These are phyloP conservation scores for Penicillium hordei DNA, from an alignment of 2,329 filamentous ascomycete genomes.

Conservation along the genomic window DNA sequence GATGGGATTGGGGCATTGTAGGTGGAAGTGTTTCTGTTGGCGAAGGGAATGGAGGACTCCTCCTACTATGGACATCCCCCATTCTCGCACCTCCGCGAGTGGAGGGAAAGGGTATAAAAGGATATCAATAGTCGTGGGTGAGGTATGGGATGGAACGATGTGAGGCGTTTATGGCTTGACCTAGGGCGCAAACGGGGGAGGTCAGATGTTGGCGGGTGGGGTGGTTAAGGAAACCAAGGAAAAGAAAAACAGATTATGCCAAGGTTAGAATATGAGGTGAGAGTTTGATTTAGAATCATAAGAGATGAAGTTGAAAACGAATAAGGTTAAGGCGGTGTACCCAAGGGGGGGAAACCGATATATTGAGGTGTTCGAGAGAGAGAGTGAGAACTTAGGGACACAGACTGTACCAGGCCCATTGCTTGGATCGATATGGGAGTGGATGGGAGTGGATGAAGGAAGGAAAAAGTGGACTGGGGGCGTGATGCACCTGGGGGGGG, in stretches of 20 bases:
- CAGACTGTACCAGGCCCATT: conserved; percentile 20
- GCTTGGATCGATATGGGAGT: conserved; percentile 26
- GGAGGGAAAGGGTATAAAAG: conserved; percentile 29
- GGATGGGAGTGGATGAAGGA: conserved; percentile 12
- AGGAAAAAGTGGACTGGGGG: conserved; percentile 21
- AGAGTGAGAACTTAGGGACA: conserved; percentile 10
- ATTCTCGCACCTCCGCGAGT: conserved; percentile 36
- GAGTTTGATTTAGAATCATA: conserved; percentile 14
- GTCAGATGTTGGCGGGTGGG: background rate
- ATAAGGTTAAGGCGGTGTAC: conserved; percentile 21
- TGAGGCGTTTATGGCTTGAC: conserved; percentile 39
- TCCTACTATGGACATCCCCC: conserved; percentile 41
- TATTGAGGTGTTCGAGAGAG: background rate
- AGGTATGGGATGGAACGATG: conserved; percentile 30
- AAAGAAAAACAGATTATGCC: conserved; percentile 8
- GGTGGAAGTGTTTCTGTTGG: conserved; percentile 40
- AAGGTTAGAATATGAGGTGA: conserved; percentile 4
- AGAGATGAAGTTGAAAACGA: conserved; percentile 1
- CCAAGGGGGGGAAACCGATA: background rate
- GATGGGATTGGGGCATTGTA: conserved; percentile 27
- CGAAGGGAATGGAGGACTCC: conserved; percentile 42
- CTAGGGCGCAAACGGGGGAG: conserved; percentile 4
- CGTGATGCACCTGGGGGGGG: conserved; percentile 27
- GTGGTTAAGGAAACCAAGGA: background rate
- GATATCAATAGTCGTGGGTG: conserved; percentile 22